Conservation (phyloP, 768 basidiomycete species). For the Pseudohyphozyma bogoriensis region DNA sequence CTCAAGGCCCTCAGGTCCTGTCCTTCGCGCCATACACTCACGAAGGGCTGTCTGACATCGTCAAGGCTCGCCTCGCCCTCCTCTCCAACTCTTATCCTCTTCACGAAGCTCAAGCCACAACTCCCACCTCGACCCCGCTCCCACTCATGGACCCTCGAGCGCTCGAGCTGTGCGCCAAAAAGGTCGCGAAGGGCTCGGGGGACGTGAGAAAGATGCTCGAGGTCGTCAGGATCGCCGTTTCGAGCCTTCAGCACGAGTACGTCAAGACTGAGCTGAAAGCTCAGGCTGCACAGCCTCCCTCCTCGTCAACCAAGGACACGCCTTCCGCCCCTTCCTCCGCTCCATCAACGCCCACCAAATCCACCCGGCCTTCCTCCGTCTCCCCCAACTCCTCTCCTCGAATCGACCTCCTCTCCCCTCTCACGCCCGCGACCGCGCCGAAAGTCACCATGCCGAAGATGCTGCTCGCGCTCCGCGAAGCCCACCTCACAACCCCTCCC, state of each 20-base stretch:
- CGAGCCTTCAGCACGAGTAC: constrained; percentile 47
- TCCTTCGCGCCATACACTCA: constrained; percentile 75
- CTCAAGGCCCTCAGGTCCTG: constrained; percentile 37
- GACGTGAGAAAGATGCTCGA: constrained; percentile 73
- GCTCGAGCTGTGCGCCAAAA: constrained; percentile 63
- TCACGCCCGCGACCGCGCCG: constrained; percentile 18
- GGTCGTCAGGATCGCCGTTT: constrained; percentile 68
- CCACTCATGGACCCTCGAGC: constrained; percentile 53
- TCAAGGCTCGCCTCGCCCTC: constrained; percentile 53
- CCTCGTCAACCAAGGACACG: constrained; percentile 35
- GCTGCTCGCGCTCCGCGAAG: constrained; percentile 49
- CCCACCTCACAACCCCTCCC: constrained; percentile 4
- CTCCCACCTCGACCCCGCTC: constrained; percentile 1
- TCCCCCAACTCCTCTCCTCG: not conserved
- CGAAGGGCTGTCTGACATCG: constrained; percentile 57
- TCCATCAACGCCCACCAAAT: not conserved
- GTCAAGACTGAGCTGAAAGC: constrained; percentile 28
- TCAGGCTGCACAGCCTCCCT: too few relatives aligned
- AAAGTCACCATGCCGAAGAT: constrained; percentile 58
- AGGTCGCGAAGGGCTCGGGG: constrained; percentile 68
- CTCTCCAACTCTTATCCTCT: constrained; percentile 37
- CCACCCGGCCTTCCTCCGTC: not conserved
- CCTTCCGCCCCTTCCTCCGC: constrained; percentile 34
- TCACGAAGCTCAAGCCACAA: not conserved
- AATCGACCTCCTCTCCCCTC: not conserved